phyloP scores from a whole-genome alignment of 2,329 filamentous ascomycete species.

The Myriosclerotinia curreyana region DNA sequence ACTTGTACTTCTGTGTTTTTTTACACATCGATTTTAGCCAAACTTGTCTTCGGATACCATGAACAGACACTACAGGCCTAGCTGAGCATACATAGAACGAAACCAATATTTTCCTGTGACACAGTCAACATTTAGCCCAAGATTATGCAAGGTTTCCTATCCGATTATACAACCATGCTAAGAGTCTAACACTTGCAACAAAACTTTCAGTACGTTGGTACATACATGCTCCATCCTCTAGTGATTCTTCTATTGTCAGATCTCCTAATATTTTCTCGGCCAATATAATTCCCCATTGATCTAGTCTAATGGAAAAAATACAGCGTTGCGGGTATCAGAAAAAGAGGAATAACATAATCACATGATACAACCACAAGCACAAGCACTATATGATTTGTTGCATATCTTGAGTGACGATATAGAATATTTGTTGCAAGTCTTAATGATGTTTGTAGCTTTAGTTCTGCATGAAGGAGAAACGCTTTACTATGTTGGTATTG shows the following conservation, averaged over 20 bases:
- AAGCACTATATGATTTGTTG: constrained; percentile 19
- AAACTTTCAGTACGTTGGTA: neutral
- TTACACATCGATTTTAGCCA: neutral
- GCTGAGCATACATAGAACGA: neutral
- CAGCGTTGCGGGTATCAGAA: no score
- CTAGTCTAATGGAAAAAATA: neutral
- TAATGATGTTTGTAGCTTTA: neutral
- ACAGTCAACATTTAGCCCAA: neutral
- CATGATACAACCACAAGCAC: constrained; percentile 6
- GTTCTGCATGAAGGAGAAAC: constrained; percentile 6
- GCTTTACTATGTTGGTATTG: constrained; percentile 6
- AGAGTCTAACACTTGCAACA: constrained; percentile 21
- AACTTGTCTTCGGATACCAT: no score
- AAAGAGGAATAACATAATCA: neutral
- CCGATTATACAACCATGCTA: constrained; percentile 14
- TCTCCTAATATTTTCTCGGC: neutral
- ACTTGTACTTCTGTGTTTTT: no score
- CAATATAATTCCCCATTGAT: neutral
- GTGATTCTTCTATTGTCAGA: neutral
- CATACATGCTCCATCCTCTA: neutral
- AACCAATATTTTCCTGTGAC: neutral
- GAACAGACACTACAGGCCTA: no score
- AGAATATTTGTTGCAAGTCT: constrained; percentile 18
- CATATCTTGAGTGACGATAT: constrained; percentile 20
- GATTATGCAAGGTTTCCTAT: constrained; percentile 8